phyloP scores from a whole-genome alignment of 2,329 filamentous ascomycete genomes.

The Colletotrichum sp. region DNA sequence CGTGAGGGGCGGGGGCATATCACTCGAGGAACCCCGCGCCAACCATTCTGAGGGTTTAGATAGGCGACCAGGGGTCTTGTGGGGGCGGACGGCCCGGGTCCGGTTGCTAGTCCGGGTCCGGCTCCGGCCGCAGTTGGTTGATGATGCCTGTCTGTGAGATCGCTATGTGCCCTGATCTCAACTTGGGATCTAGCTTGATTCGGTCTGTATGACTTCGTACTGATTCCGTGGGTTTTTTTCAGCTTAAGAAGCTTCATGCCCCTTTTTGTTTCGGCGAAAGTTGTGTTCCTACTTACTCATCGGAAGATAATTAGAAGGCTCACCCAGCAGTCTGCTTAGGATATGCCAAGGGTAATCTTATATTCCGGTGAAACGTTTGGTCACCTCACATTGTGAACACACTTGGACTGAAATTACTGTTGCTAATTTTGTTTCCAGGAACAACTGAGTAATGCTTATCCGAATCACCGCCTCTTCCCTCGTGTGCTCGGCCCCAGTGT shows the following conservation, averaged over 20 bases:
- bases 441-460: background rate
- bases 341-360: background rate
- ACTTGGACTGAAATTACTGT: rapidly evolving
- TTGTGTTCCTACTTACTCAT: background rate
- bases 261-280: background rate
- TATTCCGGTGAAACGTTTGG: background rate
- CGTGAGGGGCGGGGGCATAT: background rate
- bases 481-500: background rate
- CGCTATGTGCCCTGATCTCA: background rate
- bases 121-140: background rate
- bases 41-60: background rate
- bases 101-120: background rate
- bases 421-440: background rate
- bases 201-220: background rate
- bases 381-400: background rate
- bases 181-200: rapidly evolving
- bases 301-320: background rate
- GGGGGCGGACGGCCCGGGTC: no score
- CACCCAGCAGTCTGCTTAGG: background rate
- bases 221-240: background rate
- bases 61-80: background rate
- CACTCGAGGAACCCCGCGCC: background rate
- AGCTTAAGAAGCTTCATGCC: background rate
- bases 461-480: background rate
- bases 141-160: background rate